Evolutionary conservation across 1,139 yeast genomes (phyloP), one percentile per base, ranked within the genome.

Genomic region (Kluyveromyces sp.): DNA sequence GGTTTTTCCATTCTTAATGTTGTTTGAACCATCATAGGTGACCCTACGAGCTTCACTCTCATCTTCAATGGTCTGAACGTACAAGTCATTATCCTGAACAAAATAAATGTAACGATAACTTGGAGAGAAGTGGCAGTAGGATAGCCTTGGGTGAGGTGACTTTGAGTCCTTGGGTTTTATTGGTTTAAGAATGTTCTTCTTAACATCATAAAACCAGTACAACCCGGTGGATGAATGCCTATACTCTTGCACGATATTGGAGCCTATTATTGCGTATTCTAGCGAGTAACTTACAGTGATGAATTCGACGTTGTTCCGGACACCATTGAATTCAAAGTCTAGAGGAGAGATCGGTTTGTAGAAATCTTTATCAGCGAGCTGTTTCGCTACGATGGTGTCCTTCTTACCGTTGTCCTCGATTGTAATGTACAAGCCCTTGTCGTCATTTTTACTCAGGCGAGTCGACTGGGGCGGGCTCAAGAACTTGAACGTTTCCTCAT

Each of bases 1-100:
- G 0, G 96, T 83, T 49, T 78, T 82, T 0, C 95, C 99, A 58
- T 92, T 87, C 54, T 80, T 77, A n/a, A 86, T 69, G 37, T 74
- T 65, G 0, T 62, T 62, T 3, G 83, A 74, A 0, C 96, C 96
- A 55, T 79, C 88, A 2, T 56, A 47, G 0, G 97, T 87, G 11
- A 92, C 65, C 54, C 69, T 73, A 49, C 67, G 71, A 60, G 71
- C 39, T 64, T 66, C 49, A 64, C 72, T 49, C 65, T 56, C 42
- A 60, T 54, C 49, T 68, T 74, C 61, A 0, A 73, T 53, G 32
- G 70, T 57, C 43, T 74, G 70, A 13, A 84, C 44, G 54, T 69
- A 86, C 4, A 92, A 58, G 57, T 92, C 77, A 56, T 88, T 78
- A 54, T 82, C 78, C 48, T 64, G 68, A 2, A 87, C 86, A 60